Evolutionary conservation across 345 rosid species (phyloP), one percentile per base, ranked within the genome.

Genomic region (Citrus unshiu): DNA sequence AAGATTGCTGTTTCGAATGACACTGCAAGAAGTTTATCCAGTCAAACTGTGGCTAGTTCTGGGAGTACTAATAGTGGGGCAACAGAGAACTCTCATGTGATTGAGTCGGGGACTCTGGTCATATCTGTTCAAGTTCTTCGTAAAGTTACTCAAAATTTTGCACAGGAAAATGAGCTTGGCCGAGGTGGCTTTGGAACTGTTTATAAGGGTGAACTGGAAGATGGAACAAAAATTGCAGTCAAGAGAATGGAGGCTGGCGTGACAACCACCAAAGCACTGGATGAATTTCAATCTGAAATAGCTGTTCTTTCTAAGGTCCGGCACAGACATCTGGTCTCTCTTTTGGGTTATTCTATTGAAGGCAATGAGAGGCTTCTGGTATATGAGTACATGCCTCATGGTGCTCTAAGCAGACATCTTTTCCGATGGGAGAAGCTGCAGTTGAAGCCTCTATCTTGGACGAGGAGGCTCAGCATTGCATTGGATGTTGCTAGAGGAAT

Each of bases 401-500:
- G 91, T 64, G 90, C 90, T 73, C 86, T 89, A 12, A 87, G 88
- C 69, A 79, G 78, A 79, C 91, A 83, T 68, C 87, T 90, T 32
- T 90, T 90, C 75, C 84, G 84, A 9, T 88, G 89, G 89, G 68
- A 76, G 77, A 78, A 64, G 9, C 63, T 81, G 1, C 77, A 82
- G 16, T 56, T 86, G 71, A 81, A 82, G 65, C 91, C 91, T 57
- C 83, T 88, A 4, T 77, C 90, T 10, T 90, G 88, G 91, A 85
- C 56, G n/a, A 82, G 74, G 80, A 81, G 93, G 74, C 75, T 90
- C 46, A 65, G 69, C 14, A 82, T 90, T 67, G 90, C 91, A 34
- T 58, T 90, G 77, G 91, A 90, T 78, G 93, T 90, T 27, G 90
- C 91, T 29, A 72, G 90, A 75, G 93, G 88, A 74, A 78, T 90